Evolutionary conservation across 2,329 filamentous ascomycete species (phyloP).

Genomic region (Reticulascus tulasneorum): DNA sequence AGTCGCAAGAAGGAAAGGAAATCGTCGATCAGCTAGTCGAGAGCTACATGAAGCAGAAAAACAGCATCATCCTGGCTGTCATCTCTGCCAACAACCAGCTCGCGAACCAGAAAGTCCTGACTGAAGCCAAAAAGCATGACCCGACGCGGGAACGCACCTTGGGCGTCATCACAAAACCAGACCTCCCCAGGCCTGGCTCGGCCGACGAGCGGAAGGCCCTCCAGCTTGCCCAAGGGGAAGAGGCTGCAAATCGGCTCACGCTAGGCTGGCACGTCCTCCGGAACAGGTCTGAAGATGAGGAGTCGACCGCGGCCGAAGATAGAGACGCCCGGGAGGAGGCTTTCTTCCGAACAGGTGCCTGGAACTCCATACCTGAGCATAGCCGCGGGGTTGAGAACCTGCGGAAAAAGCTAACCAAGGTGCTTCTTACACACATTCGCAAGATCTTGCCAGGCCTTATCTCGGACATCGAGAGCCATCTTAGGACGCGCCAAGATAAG

Average conservation of each 20-base stretch:
- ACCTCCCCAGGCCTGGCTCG: conserved; percentile 33
- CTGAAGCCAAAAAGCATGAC: conserved; percentile 39
- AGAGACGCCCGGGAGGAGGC: conserved; percentile 26
- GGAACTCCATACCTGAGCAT: conserved; percentile 23
- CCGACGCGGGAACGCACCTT: conserved; percentile 42
- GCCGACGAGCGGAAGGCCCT: conserved; percentile 35
- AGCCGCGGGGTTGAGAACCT: conserved; percentile 27
- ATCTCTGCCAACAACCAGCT: conserved; percentile 46
- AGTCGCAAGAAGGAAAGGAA: conserved; percentile 24
- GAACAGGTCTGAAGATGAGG: conserved; percentile 35
- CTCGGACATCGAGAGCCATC: conserved; percentile 20
- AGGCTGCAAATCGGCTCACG: conserved; percentile 24
- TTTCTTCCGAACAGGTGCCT: conserved; percentile 26
- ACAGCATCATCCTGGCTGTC: conserved; percentile 58
- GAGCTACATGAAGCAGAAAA: conserved; percentile 50
- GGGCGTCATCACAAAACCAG: conserved; percentile 56
- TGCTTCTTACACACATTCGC: conserved; percentile 25
- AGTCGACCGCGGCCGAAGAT: conserved; percentile 12
- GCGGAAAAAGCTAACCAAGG: conserved; percentile 26
- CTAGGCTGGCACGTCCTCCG: conserved; percentile 52
- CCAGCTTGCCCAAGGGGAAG: conserved; percentile 26
- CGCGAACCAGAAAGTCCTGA: conserved; percentile 48
- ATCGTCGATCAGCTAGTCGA: conserved; percentile 35
- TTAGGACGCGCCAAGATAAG: conserved; percentile 16
- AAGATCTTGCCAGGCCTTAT: conserved; percentile 21